Evolutionary conservation across 139 green algal species (phyloP).

Genomic region (Volvox reticuliferus): DNA sequence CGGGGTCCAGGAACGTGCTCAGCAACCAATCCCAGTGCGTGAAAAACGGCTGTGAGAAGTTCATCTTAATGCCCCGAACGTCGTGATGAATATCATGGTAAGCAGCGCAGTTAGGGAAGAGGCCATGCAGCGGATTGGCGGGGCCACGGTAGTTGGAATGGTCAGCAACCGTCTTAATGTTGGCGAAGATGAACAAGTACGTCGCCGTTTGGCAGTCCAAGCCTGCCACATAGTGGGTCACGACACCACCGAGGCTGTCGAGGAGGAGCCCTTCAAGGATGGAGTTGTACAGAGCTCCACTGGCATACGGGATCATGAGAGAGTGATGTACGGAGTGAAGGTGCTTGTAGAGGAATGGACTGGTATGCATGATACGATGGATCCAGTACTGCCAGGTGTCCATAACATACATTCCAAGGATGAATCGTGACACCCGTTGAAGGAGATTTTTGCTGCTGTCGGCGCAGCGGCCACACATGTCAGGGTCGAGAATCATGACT

Average conservation of each 20-base stretch:
- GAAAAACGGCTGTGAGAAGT: constrained; percentile 84
- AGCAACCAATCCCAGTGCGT: constrained; percentile 73
- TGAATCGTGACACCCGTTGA: constrained; percentile 42
- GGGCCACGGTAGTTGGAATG: constrained; percentile 74
- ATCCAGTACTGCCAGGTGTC: constrained; percentile 83
- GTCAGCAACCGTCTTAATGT: constrained; percentile 78
- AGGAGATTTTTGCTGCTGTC: background rate
- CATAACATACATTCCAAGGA: constrained; percentile 76
- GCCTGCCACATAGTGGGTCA: constrained; percentile 63
- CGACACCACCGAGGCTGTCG: constrained; percentile 74
- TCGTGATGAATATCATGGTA: constrained; percentile 82
- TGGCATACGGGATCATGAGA: constrained; percentile 72
- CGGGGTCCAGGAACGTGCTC: constrained; percentile 44
- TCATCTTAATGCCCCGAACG: constrained; percentile 70
- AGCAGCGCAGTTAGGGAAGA: constrained; percentile 76
- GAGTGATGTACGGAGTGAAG: constrained; percentile 77
- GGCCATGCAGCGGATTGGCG: constrained; percentile 73
- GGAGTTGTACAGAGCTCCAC: constrained; percentile 82
- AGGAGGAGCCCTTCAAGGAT: constrained; percentile 75
- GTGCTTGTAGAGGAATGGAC: constrained; percentile 75
- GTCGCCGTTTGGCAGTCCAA: constrained; percentile 60
- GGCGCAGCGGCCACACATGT: constrained; percentile 46
- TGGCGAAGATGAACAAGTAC: constrained; percentile 71
- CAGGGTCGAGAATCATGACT: constrained; percentile 56
- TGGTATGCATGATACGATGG: constrained; percentile 77